Evolutionary conservation across 208 protist species (phyloP).

Genomic region (Phytomonas sp.): DNA sequence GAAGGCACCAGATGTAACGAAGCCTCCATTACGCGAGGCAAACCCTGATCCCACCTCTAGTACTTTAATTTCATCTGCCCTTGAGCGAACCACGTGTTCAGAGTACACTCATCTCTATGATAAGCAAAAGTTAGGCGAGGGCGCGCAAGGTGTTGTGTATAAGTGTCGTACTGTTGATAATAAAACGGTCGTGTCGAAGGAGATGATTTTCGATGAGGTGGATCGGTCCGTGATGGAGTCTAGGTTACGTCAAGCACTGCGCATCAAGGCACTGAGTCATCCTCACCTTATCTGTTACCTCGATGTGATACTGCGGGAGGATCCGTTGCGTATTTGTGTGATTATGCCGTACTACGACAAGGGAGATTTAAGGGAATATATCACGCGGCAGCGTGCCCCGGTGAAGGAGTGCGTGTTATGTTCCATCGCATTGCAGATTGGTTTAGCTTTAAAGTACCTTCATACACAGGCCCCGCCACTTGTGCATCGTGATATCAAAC

Average conservation of each 20-base stretch:
- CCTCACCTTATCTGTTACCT: conserved; percentile 79
- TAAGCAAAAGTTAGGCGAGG: conserved; percentile 48
- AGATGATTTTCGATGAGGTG: conserved; percentile 56
- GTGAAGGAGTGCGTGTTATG: conserved; percentile 60
- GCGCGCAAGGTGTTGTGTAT: conserved; percentile 73
- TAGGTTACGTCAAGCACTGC: conserved; percentile 48
- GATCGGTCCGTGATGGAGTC: conserved; percentile 28
- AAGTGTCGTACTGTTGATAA: conserved; percentile 63
- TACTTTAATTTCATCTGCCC: not conserved
- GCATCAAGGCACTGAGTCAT: conserved; percentile 64
- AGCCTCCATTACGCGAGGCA: not conserved
- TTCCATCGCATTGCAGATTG: conserved; percentile 76
- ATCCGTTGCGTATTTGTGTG: conserved; percentile 52
- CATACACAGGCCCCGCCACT: conserved; percentile 69
- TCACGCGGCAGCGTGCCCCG: conserved; percentile 38
- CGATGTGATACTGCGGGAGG: conserved; percentile 45
- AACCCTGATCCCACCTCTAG: not conserved
- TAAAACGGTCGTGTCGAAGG: conserved; percentile 72
- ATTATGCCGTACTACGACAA: conserved; percentile 84
- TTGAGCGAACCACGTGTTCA: conserved; percentile 8
- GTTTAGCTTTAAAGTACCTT: conserved; percentile 67
- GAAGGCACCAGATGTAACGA: not conserved
- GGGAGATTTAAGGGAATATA: conserved; percentile 59
- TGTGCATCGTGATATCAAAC: conserved; percentile 86
- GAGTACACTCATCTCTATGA: conserved; percentile 45